phyloP scores from a whole-genome alignment of 2,329 filamentous ascomycete species.

The Geosmithia flava region DNA sequence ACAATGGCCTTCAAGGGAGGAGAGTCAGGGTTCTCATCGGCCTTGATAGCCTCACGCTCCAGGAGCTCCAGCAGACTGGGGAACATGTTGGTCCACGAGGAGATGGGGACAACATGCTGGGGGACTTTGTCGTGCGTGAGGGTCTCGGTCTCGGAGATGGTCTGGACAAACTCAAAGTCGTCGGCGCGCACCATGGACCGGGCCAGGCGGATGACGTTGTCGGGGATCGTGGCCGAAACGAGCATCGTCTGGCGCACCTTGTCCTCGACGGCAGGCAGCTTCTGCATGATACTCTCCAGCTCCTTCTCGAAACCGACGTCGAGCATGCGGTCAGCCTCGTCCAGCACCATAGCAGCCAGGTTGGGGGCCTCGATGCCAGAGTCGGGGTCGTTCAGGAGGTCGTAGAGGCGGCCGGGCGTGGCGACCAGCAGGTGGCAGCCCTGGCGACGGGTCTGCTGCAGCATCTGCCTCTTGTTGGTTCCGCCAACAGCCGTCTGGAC shows the following conservation, averaged over 20 bases:
- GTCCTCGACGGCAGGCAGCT: constrained; percentile 49
- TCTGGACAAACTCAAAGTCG: constrained; percentile 82
- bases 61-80: constrained; percentile 70
- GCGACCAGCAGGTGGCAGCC: constrained; percentile 86
- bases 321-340: constrained; percentile 96
- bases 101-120: constrained; percentile 59
- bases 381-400: constrained; percentile 58
- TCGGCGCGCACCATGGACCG: constrained; percentile 62
- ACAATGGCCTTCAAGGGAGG: constrained; percentile 89
- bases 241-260: constrained; percentile 80
- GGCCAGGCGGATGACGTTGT: constrained; percentile 70
- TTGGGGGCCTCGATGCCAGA: constrained; percentile 59
- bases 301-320: constrained; percentile 76
- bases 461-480: constrained; percentile 60
- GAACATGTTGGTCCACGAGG: constrained; percentile 62
- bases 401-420: constrained; percentile 78
- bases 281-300: constrained; percentile 45
- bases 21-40: constrained; percentile 20
- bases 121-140: constrained; percentile 79
- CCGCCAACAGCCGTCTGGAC: constrained; percentile 80
- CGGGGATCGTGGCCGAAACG: constrained; percentile 88
- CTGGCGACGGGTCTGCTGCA: constrained; percentile 53
- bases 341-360: constrained; percentile 85
- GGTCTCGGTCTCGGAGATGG: constrained; percentile 68
- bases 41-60: constrained; percentile 40